Base-by-base conservation (phyloP, 176 grass and related monocot species). In the Carex littledalei region DNA sequence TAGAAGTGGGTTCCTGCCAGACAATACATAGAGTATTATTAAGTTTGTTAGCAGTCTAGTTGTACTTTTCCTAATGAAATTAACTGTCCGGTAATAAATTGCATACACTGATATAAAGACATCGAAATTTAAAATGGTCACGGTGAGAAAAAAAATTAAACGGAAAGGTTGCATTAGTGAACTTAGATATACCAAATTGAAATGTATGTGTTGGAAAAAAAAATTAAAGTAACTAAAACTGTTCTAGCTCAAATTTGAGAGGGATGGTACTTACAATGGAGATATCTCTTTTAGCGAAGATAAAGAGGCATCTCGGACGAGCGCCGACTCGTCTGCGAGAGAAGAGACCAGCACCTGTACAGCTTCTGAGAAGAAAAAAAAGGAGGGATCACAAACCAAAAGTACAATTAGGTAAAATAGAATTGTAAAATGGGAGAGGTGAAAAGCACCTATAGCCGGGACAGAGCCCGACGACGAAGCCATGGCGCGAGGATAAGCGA, bases 261-360 rank as follows among this genome's bases (percentile, higher is more conserved):
- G 35, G 59, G 63, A 20, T 8, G 37, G 24, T 2, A 53, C 81
- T 92, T 87, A 94, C 95, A 98, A 68, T n/a, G 95, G 91, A 16
- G 93, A 91, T 62, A 98, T 93, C 80, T 95, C 91, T 86, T 88
- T 90, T 8, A 95, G 89, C 17, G 95, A 90, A 3, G 85, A 85
- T 72, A 98, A 86, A 53, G 95, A 94, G 57, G 95, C 88, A 84
- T 93, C 91, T 10, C 93, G 86, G 79, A 89, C 95, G 64, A 87
- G 59, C 0, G 87, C 81, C 5, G 91, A 93, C 43, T 95, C 95
- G 29, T 98, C 95, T 43, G 88, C 93, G 88, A 98, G 89, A 52
- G 95, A 94, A 76, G 89, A 74, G 72, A 98, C 93, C 83, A 98
- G 91, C 59, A 98, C 89, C 86, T 94, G 92, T 68, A 98, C 95